Evolutionary conservation across 371 early-diverging fungal genomes (phyloP), one percentile per base, ranked within the genome.

Genomic region (Mucor piriformis): DNA sequence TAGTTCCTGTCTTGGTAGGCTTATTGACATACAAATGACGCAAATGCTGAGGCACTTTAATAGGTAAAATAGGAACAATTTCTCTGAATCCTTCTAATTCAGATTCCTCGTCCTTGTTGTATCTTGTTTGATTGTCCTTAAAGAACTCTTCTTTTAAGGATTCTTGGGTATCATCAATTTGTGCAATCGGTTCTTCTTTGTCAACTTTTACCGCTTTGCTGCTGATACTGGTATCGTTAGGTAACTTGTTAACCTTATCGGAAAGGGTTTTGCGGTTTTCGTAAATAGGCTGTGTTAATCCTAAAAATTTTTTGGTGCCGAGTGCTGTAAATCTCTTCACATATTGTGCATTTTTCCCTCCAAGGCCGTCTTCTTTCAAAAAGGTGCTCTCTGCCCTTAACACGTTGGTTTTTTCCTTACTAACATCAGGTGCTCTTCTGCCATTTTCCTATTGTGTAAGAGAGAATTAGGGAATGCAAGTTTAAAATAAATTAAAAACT

Each of bases 1-100:
- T 29, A 10, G 16, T 8, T 34, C 37, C 46, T 13, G 21, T 3
- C 10, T 46, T 33, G 25, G 33, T 47, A 18, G 46, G 33, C 27
- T 60, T 53, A 18, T 35, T 32, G 15, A 42, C 10, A 18, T 52
- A 58, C 6, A 50, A 3, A 20, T 53, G 67, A 23, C 46, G 51
- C 27, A 67, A 18, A 7, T 25, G 24, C 15, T 56, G 18, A 18
- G 64, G 73, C 1, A 73, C 77, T 3, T 52, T 24, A 29, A 76
- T 76, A 0, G 77, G 77, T 21, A 76, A 35, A 12, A 76, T 63
- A 16, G 77, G 76, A 2, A 69, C 65, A 52, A 64, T 51, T 16
- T 20, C 32, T 13, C 53, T 42, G n/a, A 15, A 6, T 1, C 46
- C 49, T 42, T 58, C 58, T 32, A 32, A n/a, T 32, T 66, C 50